Base-by-base conservation (phyloP, 192 early-diverging fungal species). In the Coemansia sp. region DNA sequence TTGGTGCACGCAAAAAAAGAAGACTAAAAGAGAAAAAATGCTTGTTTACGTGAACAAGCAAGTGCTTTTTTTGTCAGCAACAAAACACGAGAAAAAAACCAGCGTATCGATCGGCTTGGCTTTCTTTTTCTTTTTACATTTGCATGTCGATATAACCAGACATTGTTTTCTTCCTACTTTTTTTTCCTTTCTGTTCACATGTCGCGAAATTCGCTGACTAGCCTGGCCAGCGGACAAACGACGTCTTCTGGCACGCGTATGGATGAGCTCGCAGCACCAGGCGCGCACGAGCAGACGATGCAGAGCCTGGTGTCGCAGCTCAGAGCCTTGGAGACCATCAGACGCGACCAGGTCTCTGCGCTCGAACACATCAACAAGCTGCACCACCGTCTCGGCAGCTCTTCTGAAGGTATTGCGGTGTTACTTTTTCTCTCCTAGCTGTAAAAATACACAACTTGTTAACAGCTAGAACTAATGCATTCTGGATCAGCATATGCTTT, bases 221-320 rank as follows among this genome's bases (percentile, higher is more conserved):
- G 22, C 22, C 49, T 20, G 46, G 46, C 14, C n/a, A 47, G 46
- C 46, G 18, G 19, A 47, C 46, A 47, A 47, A 16, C 46, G 8
- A 6, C 8, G 4, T 32, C 19, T 47, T 3, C 13, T 10, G 11
- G 19, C 14, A 10, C 13, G 6, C 49, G 22, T 6, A 23, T 10
- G 20, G 24, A 25, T 18, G 46, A 18, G 20, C n/a, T 22, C 6
- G 8, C 46, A 48, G 18, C 46, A 48, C 5, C 27, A 54, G 9
- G 27, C 28, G 7, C 24, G 11, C n/a, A 14, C 54, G 28, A 55
- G 32, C 54, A 55, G n/a, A 20, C 10, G 6, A 55, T 20, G 32
- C 54, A 55, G 32, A 30, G 54, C 14, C 54, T 55, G n/a, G 28
- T 55, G 29, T 4, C 54, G 30, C 54, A 55, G 30, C 54, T 55